Base-by-base conservation (phyloP, 106 monocot species). In the Phalaenopsis equestris region DNA sequence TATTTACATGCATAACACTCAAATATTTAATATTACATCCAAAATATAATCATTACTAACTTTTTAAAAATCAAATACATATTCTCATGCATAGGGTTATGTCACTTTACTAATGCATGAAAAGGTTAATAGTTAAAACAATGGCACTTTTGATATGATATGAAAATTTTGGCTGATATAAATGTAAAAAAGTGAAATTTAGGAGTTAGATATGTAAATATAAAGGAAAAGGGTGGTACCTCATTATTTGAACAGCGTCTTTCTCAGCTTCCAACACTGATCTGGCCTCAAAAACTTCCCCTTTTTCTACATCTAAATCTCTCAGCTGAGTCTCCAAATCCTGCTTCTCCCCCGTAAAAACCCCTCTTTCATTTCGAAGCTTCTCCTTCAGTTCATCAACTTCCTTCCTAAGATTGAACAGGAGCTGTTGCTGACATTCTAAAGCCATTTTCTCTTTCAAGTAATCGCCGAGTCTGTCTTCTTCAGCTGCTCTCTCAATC, bases 231-330 rank as follows among this genome's bases (percentile, higher is more conserved):
- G 43, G 3, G 43, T 1, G 43, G 6, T 45, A 96, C 96, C 94
- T 92, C 48, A 98, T 92, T 81, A 94, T 89, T 75, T 83, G 84
- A 23, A 92, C 73, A 76, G 94, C 97, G 84, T 92, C 97, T 75
- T 88, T 92, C 79, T 98, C 92, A 78, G 92, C 85, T 91, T 94
- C 94, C 75, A 98, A 75, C 23, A 84, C 74, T 42, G 92, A 90
- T 84, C 89, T 98, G 23, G 85, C 87, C 84, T 98, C 92, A 82
- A 80, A 19, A 14, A 88, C 55, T 9, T 83, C 90, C 72, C 90
- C 89, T 42, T 86, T 89, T 52, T 83, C 85, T 76, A 84, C 65
- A 9, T 15, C 61, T 55, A 91, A 45, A 38, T 89, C 89, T 42
- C 38, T 30, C 7, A 41, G 75, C 39, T 82, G 23, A 42, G 75